Percentiles rank a stretch among this genome's conserved stretches.
Conservation (phyloP, 208 protist species). For the Wallacemonas rigidus region DNA sequence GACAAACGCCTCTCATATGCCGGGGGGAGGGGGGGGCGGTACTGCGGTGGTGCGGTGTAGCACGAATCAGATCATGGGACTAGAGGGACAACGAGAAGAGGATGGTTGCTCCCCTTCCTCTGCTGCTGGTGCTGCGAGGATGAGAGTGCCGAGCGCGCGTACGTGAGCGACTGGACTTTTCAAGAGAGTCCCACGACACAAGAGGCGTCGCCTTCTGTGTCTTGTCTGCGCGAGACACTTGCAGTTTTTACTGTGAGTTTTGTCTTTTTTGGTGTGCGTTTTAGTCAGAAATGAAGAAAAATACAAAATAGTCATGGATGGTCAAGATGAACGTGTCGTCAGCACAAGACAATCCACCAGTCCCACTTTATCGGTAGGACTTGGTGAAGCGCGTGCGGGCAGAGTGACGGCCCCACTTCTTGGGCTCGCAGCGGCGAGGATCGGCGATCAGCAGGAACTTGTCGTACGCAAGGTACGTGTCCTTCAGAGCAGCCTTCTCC, state of each 20-base stretch:
- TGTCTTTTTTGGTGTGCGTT: slow-evolving; percentile 8
- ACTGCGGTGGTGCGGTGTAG: too few species aligned
- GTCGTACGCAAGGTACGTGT: slow-evolving; percentile 97
- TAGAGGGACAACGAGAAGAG: too few species aligned
- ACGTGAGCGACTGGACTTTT: too few species aligned
- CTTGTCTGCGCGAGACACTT: not conserved
- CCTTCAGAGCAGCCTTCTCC: slow-evolving; percentile 98
- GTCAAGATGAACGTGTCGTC: slow-evolving; percentile 21
- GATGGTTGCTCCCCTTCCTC: too few species aligned
- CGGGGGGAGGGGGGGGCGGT: too few species aligned
- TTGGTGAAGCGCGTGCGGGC: slow-evolving; percentile 99
- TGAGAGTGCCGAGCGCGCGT: too few species aligned
- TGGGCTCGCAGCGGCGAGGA: slow-evolving; percentile 99
- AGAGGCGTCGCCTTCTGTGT: not conserved
- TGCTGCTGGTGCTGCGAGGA: too few species aligned
- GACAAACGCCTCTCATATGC: too few species aligned
- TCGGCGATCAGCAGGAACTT: slow-evolving; percentile 99
- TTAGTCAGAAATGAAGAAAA: slow-evolving; percentile 12
- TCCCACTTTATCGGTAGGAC: slow-evolving; percentile 97
- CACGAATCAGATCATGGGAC: too few species aligned
- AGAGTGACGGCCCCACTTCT: slow-evolving; percentile 99
- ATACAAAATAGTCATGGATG: not conserved
- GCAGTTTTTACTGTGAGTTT: not conserved
- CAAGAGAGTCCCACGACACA: too few species aligned
- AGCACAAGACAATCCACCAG: slow-evolving; percentile 13